Percentiles rank a stretch among this genome's conserved stretches.
Conservation (phyloP, 345 rosid genomes). For the Acer campestre region DNA sequence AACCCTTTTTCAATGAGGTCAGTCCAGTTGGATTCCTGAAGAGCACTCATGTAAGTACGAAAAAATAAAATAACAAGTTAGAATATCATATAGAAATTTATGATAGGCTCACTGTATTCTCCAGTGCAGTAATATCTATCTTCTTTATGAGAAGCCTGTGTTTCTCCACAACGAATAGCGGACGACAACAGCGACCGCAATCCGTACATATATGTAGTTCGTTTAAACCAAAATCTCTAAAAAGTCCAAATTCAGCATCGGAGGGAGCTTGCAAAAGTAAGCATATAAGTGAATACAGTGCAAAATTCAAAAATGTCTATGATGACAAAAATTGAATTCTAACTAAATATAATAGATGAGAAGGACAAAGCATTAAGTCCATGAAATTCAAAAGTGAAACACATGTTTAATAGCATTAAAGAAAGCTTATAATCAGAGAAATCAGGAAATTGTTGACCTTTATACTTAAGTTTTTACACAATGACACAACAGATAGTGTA, state of each 20-base stretch:
- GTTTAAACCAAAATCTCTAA: conserved; percentile 83
- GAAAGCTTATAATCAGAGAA: not conserved
- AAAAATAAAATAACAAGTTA: not conserved
- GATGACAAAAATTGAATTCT: not conserved
- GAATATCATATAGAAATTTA: not conserved
- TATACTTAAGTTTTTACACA: too few species aligned
- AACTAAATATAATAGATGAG: not conserved
- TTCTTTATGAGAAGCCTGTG: conserved; percentile 92
- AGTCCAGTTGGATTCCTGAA: conserved; percentile 86
- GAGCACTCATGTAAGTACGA: conserved; percentile 11
- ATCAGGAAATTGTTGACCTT: not conserved
- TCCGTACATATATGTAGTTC: conserved; percentile 92
- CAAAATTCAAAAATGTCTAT: not conserved
- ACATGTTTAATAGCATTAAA: not conserved
- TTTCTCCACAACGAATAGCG: conserved; percentile 87
- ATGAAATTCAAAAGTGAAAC: not conserved
- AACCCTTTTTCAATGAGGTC: conserved; percentile 83
- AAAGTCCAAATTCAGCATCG: conserved; percentile 94
- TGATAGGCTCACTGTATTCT: conserved; percentile 61
- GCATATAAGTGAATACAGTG: not conserved
- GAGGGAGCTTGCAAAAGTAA: conserved; percentile 70
- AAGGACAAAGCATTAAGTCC: not conserved
- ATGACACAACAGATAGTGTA: too few species aligned
- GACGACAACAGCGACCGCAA: conserved; percentile 97
- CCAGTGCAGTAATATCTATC: conserved; percentile 79